Percentiles rank a stretch among this genome's conserved stretches.
phyloP scores from a whole-genome alignment of 352 stramenopile species.

The Aphanomyces cochlioides region DNA sequence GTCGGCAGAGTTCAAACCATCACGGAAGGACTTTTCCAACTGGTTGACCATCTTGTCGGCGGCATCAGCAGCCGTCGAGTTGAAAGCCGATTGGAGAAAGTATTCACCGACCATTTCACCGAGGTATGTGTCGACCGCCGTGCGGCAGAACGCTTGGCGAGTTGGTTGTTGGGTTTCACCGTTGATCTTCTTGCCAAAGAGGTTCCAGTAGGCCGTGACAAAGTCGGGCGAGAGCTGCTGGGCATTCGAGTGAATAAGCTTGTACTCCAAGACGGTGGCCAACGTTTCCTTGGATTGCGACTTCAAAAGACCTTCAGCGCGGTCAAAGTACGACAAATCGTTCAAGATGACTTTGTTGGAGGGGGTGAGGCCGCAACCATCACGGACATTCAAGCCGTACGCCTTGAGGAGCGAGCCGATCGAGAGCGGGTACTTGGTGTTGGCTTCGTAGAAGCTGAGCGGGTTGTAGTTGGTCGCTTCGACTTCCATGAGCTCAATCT shows the following conservation, averaged over 20 bases:
- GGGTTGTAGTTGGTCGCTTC: slow-evolving; percentile 83
- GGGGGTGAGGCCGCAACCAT: slow-evolving; percentile 31
- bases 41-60: slow-evolving; percentile 84
- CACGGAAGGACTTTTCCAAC: slow-evolving; percentile 76
- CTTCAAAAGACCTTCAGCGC: slow-evolving; percentile 37
- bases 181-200: slow-evolving; percentile 78
- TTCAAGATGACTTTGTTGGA: slow-evolving; percentile 44
- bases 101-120: slow-evolving; percentile 71
- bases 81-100: background rate
- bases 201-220: slow-evolving; percentile 77
- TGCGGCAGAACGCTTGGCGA: slow-evolving; percentile 88
- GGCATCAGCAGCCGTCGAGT: background rate
- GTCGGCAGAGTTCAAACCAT: slow-evolving; percentile 76
- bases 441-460: slow-evolving; percentile 64
- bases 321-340: slow-evolving; percentile 47
- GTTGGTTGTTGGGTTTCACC: slow-evolving; percentile 83
- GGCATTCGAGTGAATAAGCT: slow-evolving; percentile 21
- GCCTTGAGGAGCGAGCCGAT: slow-evolving; percentile 46
- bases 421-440: slow-evolving; percentile 44
- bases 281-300: slow-evolving; percentile 38
- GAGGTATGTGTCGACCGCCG: slow-evolving; percentile 58
- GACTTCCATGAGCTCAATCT: slow-evolving; percentile 69
- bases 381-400: slow-evolving; percentile 32
- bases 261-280: slow-evolving; percentile 60
- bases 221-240: slow-evolving; percentile 66